Evolutionary conservation across 2,329 filamentous ascomycete species (phyloP).

Genomic region (Colletotrichum nymphaeae): DNA sequence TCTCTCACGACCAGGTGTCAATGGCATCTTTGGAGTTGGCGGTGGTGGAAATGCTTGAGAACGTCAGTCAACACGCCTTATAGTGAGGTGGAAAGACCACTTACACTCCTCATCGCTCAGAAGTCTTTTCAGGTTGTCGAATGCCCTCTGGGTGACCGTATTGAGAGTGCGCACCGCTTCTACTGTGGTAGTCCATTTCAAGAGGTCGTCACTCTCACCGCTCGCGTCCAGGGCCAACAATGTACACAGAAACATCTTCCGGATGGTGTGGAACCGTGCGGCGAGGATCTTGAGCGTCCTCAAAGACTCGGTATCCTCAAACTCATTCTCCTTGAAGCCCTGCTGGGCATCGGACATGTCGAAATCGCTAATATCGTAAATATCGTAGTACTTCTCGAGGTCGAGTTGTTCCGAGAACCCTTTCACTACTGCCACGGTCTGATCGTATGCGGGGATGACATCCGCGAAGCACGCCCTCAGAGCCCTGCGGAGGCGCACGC

Average conservation of each 20-base stretch:
- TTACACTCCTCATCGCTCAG: conserved; percentile 84
- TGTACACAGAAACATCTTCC: conserved; percentile 90
- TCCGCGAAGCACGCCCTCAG: conserved; percentile 77
- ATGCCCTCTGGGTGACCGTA: conserved; percentile 69
- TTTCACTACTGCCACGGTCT: conserved; percentile 76
- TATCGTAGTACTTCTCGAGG: conserved; percentile 91
- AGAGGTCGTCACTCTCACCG: conserved; percentile 80
- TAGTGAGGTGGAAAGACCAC: conserved; percentile 42
- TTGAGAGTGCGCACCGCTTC: conserved; percentile 79
- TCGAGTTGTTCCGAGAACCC: conserved; percentile 82
- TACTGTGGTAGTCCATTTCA: conserved; percentile 81
- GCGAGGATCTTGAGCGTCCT: conserved; percentile 85
- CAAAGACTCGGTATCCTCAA: conserved; percentile 82
- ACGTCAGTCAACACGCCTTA: conserved; percentile 17
- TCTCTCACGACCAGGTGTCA: conserved; percentile 82
- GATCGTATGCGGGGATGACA: conserved; percentile 77
- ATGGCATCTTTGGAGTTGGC: conserved; percentile 67
- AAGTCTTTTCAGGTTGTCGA: conserved; percentile 74
- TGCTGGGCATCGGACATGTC: conserved; percentile 78
- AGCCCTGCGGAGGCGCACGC: conserved; percentile 81
- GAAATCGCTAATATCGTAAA: conserved; percentile 81
- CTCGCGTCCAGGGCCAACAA: conserved; percentile 87
- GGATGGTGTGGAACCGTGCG: conserved; percentile 81
- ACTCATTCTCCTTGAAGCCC: conserved; percentile 72
- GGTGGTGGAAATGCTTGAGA: conserved; percentile 62